A percentile compares a stretch with the other conserved stretches of the same genome.
Evolutionary conservation across 805 yeast genomes (phyloP).

Genomic region (Scheffersomyces ergatensis): DNA sequence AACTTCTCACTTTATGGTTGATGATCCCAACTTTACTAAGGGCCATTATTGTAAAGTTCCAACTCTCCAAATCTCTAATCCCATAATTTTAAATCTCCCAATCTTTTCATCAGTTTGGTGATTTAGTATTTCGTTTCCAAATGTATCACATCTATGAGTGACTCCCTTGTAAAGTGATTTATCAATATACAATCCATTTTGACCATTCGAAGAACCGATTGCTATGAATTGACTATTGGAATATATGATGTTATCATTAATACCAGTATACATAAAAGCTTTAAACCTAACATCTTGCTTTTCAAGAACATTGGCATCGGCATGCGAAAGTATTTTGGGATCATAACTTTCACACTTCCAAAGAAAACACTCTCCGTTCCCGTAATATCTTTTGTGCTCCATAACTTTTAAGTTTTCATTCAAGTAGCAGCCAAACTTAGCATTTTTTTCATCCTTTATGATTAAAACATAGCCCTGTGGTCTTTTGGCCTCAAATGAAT

Average conservation of each 20-base stretch:
- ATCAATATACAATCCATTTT: slow-evolving; percentile 88
- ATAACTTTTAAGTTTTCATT: slow-evolving; percentile 73
- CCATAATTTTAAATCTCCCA: slow-evolving; percentile 70
- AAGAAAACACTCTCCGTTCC: slow-evolving; percentile 93
- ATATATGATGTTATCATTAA: slow-evolving; percentile 81
- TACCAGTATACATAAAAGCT: slow-evolving; percentile 85
- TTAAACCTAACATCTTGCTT: slow-evolving; percentile 43
- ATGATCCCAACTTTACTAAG: too few species aligned
- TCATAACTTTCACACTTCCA: slow-evolving; percentile 66
- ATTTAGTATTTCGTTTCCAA: slow-evolving; percentile 79
- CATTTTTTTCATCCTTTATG: slow-evolving; percentile 61
- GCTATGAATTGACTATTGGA: slow-evolving; percentile 76
- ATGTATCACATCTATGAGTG: slow-evolving; percentile 74
- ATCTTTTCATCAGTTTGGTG: slow-evolving; percentile 24
- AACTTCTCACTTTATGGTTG: too few species aligned
- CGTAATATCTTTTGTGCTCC: slow-evolving; percentile 74
- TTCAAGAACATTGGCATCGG: not conserved
- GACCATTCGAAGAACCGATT: slow-evolving; percentile 90
- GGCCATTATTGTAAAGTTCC: slow-evolving; percentile 31
- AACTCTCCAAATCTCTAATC: slow-evolving; percentile 84
- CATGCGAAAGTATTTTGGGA: slow-evolving; percentile 11
- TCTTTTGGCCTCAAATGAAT: slow-evolving; percentile 17
- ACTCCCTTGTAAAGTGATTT: slow-evolving; percentile 73
- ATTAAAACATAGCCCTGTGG: slow-evolving; percentile 72
- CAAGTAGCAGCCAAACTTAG: slow-evolving; percentile 73